Conservation (phyloP, 169 alveolate species). For the Perkinsus chesapeaki region DNA sequence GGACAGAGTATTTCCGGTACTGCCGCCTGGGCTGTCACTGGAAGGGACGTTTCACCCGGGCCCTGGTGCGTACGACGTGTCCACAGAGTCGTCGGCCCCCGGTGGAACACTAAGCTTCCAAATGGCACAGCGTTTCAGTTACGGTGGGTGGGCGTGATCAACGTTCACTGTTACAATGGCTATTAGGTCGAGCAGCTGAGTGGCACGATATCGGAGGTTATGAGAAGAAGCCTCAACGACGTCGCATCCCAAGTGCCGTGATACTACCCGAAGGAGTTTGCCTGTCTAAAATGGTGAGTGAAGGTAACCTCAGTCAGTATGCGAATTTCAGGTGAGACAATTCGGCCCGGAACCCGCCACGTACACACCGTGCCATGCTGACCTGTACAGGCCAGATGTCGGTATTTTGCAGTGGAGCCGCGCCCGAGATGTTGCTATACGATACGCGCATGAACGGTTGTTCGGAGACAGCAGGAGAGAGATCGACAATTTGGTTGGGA, state of each 20-base stretch:
- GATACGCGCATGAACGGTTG: neutral
- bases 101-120: neutral
- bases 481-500: neutral
- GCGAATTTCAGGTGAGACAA: neutral
- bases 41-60: too few relatives aligned
- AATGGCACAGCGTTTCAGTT: neutral
- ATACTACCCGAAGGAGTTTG: neutral
- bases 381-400: neutral
- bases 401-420: neutral
- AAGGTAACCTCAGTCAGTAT: neutral
- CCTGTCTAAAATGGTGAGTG: neutral
- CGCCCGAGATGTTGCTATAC: neutral
- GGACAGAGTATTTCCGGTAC: neutral
- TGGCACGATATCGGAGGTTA: neutral
- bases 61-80: neutral
- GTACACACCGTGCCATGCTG: neutral
- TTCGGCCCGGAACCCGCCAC: neutral
- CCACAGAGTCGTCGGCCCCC: too few relatives aligned
- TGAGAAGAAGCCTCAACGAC: neutral
- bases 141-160: neutral
- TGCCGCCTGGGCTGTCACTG: too few relatives aligned
- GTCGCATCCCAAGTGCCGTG: neutral
- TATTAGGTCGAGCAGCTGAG: neutral
- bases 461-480: neutral
- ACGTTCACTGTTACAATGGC: too few relatives aligned